These are phyloP conservation scores for Fraxinus latifolia DNA, from an alignment of 305 asterid genomes.

Conservation along the genomic window DNA sequence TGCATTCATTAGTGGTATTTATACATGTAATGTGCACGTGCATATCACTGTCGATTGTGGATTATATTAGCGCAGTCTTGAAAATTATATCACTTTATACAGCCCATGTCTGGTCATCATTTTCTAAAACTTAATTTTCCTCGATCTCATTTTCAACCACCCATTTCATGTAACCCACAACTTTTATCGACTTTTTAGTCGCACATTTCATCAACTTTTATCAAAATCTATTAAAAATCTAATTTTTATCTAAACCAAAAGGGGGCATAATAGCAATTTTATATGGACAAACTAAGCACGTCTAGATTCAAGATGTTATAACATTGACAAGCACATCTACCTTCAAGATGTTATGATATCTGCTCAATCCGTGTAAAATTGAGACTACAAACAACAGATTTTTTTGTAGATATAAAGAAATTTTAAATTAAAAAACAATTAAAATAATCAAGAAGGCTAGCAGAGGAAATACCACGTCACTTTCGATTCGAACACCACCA, in stretches of 20 bases:
- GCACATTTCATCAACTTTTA: background rate
- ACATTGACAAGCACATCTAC: background rate
- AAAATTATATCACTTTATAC: background rate
- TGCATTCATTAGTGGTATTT: background rate
- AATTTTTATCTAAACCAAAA: background rate
- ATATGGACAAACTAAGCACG: background rate
- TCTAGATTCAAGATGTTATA: background rate
- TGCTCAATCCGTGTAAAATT: background rate
- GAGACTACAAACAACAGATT: constrained; percentile 2
- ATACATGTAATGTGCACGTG: background rate
- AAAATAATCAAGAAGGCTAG: constrained; percentile 21
- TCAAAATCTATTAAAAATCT: background rate
- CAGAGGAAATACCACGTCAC: constrained; percentile 68
- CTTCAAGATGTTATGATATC: background rate
- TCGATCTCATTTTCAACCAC: background rate
- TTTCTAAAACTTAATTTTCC: background rate
- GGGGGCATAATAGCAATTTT: background rate
- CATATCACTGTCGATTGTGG: background rate
- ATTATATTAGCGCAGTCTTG: background rate
- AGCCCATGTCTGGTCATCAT: background rate
- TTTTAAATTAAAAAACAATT: constrained; percentile 2
- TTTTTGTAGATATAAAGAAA: background rate
- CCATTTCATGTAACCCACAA: background rate
- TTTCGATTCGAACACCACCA: constrained; percentile 98
- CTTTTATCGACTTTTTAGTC: background rate